phyloP scores from a whole-genome alignment of 805 yeast genomes.

The Jamesozyma lodderae region DNA sequence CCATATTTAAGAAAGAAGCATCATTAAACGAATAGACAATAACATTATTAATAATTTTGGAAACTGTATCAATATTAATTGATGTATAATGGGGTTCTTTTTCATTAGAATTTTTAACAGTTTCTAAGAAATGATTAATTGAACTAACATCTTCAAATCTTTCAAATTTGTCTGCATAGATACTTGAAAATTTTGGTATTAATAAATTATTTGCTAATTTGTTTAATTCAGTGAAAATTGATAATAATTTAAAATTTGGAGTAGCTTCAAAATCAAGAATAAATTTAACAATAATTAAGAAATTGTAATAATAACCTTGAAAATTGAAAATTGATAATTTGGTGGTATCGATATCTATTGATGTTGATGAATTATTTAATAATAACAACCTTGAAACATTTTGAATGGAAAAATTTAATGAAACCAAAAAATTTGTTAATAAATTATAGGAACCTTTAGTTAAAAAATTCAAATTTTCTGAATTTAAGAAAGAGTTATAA shows the following conservation, averaged over 20 bases:
- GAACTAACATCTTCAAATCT: constrained; percentile 13
- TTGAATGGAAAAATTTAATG: constrained; percentile 27
- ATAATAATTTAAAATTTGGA: constrained; percentile 28
- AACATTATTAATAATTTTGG: constrained; percentile 24
- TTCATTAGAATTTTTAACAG: neutral
- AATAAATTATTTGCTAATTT: constrained; percentile 22
- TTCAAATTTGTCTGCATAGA: constrained; percentile 18
- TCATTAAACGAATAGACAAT: constrained; percentile 28
- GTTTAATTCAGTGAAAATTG: constrained; percentile 25
- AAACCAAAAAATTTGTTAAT: constrained; percentile 25
- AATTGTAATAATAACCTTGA: constrained; percentile 27
- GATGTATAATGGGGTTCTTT: constrained; percentile 5
- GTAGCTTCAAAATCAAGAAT: constrained; percentile 27
- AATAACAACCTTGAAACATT: constrained; percentile 21
- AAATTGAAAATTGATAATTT: constrained; percentile 24
- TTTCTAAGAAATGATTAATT: neutral
- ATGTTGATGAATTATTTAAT: constrained; percentile 10
- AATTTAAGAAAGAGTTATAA: constrained; percentile 17
- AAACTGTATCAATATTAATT: constrained; percentile 20
- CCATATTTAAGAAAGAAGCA: constrained; percentile 26
- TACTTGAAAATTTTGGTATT: constrained; percentile 18
- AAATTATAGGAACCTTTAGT: constrained; percentile 23
- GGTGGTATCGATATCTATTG: constrained; percentile 13
- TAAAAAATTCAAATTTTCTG: constrained; percentile 18
- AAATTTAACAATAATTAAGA: constrained; percentile 24